Evolutionary conservation across 2,329 filamentous ascomycete genomes (phyloP).

Genomic region (Nemania abortiva): DNA sequence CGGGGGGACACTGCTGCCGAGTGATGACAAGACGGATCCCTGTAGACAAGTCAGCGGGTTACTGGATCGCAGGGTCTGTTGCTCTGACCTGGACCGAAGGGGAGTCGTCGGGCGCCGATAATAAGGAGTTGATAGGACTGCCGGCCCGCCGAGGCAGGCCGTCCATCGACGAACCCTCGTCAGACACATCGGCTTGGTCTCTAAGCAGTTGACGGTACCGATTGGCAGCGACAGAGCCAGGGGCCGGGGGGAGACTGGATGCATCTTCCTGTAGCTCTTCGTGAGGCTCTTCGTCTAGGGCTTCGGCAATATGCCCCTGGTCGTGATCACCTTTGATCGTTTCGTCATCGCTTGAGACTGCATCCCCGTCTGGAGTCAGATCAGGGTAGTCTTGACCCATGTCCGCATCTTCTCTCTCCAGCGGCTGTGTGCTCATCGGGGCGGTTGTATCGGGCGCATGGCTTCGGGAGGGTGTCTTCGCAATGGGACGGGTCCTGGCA

Average conservation of each 20-base stretch:
- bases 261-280: constrained; percentile 51
- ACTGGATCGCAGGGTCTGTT: constrained; percentile 16
- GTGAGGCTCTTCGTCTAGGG: constrained; percentile 48
- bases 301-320: constrained; percentile 54
- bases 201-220: constrained; percentile 61
- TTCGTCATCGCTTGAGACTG: constrained; percentile 58
- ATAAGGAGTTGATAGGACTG: constrained; percentile 76
- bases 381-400: constrained; percentile 60
- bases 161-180: constrained; percentile 65
- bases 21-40: constrained; percentile 73
- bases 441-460: constrained; percentile 46
- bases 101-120: constrained; percentile 84
- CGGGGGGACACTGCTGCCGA: constrained; percentile 79
- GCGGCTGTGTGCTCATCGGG: constrained; percentile 49
- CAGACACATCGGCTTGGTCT: constrained; percentile 61
- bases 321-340: constrained; percentile 56
- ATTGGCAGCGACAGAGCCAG: constrained; percentile 55
- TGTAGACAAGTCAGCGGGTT: constrained; percentile 47
- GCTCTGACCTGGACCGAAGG: constrained; percentile 80
- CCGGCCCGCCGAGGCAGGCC: constrained; percentile 66
- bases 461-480: constrained; percentile 38
- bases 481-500: constrained; percentile 1
- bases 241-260: constrained; percentile 44
- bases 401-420: constrained; percentile 58
- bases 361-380: constrained; percentile 56